phyloP scores from a whole-genome alignment of 2,329 filamentous ascomycete species.

The Dactylonectria estremocensis region DNA sequence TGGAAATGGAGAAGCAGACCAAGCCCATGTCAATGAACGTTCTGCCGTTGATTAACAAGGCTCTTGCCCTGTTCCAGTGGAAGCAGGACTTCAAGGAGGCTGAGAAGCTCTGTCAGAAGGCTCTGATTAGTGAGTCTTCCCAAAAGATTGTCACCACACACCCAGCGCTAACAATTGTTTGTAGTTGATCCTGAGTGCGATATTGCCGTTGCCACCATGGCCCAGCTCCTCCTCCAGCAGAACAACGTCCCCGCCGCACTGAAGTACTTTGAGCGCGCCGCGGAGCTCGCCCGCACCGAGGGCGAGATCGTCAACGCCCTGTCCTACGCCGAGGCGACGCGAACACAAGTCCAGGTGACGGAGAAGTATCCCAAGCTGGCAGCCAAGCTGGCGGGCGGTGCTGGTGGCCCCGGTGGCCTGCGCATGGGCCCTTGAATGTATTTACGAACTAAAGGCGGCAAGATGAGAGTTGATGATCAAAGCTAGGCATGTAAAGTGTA shows the following conservation, averaged over 20 bases:
- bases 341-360: slow-evolving; percentile 94
- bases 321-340: slow-evolving; percentile 95
- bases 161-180: slow-evolving; percentile 52
- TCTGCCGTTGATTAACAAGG: slow-evolving; percentile 97
- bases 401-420: slow-evolving; percentile 54
- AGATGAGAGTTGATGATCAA: slow-evolving; percentile 25
- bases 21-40: slow-evolving; percentile 98
- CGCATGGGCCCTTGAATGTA: slow-evolving; percentile 54
- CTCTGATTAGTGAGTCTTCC: slow-evolving; percentile 85
- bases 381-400: slow-evolving; percentile 70
- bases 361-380: slow-evolving; percentile 89
- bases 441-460: slow-evolving; percentile 42
- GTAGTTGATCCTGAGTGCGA: slow-evolving; percentile 98
- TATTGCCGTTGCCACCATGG: slow-evolving; percentile 98
- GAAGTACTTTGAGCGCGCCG: slow-evolving; percentile 96
- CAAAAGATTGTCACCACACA: background rate
- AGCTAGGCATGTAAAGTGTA: slow-evolving; percentile 48
- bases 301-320: slow-evolving; percentile 96
- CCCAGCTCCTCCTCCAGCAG: slow-evolving; percentile 96
- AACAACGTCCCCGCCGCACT: slow-evolving; percentile 96
- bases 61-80: slow-evolving; percentile 96
- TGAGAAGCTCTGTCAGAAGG: slow-evolving; percentile 97
- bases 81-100: slow-evolving; percentile 97
- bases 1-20: slow-evolving; percentile 96
- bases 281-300: slow-evolving; percentile 93